Evolutionary conservation across 1,139 yeast species (phyloP).

Genomic region (Yamadazyma dushanensis): DNA sequence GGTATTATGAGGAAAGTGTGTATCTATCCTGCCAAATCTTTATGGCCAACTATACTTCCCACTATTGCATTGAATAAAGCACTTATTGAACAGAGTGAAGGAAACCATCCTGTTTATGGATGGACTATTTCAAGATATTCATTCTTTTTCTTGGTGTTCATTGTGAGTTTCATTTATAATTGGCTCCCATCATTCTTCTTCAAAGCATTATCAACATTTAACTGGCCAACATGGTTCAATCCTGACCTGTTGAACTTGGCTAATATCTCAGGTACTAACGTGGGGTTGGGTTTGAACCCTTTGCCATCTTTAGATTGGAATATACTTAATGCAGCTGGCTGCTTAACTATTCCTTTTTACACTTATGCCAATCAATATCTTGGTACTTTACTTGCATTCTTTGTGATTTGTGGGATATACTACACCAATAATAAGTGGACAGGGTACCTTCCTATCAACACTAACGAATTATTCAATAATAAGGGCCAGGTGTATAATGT

Average conservation of each 20-base stretch:
- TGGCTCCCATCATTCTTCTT: conserved; percentile 47
- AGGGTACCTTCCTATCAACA: conserved; percentile 39
- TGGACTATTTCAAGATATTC: conserved; percentile 43
- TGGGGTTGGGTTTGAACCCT: conserved; percentile 47
- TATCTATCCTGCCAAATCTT: conserved; percentile 44
- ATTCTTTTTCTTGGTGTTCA: conserved; percentile 37
- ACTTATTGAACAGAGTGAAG: conserved; percentile 33
- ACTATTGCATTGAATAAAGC: conserved; percentile 47
- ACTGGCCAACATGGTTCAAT: conserved; percentile 51
- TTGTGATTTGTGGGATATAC: conserved; percentile 31
- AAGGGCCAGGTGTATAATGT: conserved; percentile 35
- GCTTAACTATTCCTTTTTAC: conserved; percentile 44
- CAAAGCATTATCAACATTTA: conserved; percentile 42
- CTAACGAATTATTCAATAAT: conserved; percentile 37
- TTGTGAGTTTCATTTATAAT: conserved; percentile 37
- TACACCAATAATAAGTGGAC: conserved; percentile 44
- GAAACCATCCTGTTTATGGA: conserved; percentile 30
- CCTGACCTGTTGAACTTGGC: conserved; percentile 41
- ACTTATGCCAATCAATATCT: conserved; percentile 37
- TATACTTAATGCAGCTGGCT: conserved; percentile 36
- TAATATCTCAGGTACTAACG: conserved; percentile 37
- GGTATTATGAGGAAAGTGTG: conserved; percentile 45
- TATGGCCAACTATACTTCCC: conserved; percentile 51
- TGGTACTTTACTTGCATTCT: conserved; percentile 36
- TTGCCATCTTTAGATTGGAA: conserved; percentile 50